Evolutionary conservation across 106 monocot genomes (phyloP), one percentile per base, ranked within the genome.

Genomic region (Acorus gramineus): DNA sequence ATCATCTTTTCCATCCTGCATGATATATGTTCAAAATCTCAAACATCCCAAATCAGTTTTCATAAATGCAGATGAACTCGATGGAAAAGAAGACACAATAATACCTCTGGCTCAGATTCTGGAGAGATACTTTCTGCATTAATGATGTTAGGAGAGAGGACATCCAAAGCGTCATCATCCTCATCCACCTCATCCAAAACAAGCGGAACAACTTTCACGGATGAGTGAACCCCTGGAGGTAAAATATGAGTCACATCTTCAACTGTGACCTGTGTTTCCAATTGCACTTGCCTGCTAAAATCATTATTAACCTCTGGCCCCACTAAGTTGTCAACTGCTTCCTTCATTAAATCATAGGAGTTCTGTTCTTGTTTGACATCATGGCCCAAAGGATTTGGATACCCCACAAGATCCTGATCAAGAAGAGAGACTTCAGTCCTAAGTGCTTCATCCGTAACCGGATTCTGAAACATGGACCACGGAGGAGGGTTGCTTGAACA

Each of bases 241-340:
- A 86, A 79, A 57, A 47, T 47, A 76, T 84, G 61, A 52, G 89
- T 86, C 59, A 86, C 93, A 81, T 93, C 89, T 76, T 89, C 84
- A 67, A 94, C 79, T 6, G 45, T 77, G 52, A 94, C 53, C 45
- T 69, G 59, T 51, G 52, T 52, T 12, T 72, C 67, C 7, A 68
- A 47, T 46, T 11, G 47, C 63, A 53, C 62, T 47, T 71, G 66
- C 53, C 56, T 51, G 56, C 61, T 54, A 9, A 56, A 42, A 56
- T 61, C 49, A 43, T 46, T 64, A 44, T 53, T 46, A 8, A 8
- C 45, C 2, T 64, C 9, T 4, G 4, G 42, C 0, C 56, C n/a
- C 1, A 28, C 28, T 28, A 28, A 28, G 28, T 28, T 28, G 28
- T 28, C 28, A 28, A 28, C 28, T 63, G 49, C 67, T 11, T 52